Evolutionary conservation across 305 asterid species (phyloP), one percentile per base, ranked within the genome.

Genomic region (Solanum hybrid): DNA sequence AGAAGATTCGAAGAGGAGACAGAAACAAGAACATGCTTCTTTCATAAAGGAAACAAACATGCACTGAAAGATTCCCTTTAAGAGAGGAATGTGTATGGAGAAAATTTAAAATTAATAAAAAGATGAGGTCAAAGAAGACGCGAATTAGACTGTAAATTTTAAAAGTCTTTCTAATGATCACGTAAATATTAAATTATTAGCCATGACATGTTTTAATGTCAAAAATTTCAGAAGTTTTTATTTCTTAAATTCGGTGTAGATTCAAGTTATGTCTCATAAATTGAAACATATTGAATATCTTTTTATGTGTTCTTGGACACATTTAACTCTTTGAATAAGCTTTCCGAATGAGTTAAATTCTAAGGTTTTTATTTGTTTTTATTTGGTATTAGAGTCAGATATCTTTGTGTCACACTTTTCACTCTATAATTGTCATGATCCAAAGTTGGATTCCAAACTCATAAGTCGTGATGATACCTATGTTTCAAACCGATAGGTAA

Each of bases 1-100:
- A 84, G 76, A 84, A 84, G 88, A 84, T 84, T 84, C 88, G 88
- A 84, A 84, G 6, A 31, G 76, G 38, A 84, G 88, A 84, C 88
- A 31, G 88, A 84, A 84, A 84, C 88, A 84, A 84, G 31, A 31
- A 51, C 41, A 84, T 51, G 88, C 88, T 51, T 51, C 88, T 6
- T 51, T 51, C 29, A 51, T 84, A 84, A 84, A 20, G 41, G 41
- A 84, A 70, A 31, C 76, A 84, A 84, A 84, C 88, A 29, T 29
- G 76, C 88, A 51, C 88, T 51, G 88, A 84, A 57, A 51, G 76
- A 84, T 84, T 84, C 76, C 88, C 76, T 84, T 39, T 24, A 36
- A 79, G 39, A 29, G 76, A 51, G 41, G 38, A 83, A 45, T 83
- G n/a, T 78, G 38, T 45, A 45, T 29, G 75, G 20, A 31, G 39